Conservation (phyloP, 2,329 filamentous ascomycete species). For the Mycosphaerella sp. region DNA sequence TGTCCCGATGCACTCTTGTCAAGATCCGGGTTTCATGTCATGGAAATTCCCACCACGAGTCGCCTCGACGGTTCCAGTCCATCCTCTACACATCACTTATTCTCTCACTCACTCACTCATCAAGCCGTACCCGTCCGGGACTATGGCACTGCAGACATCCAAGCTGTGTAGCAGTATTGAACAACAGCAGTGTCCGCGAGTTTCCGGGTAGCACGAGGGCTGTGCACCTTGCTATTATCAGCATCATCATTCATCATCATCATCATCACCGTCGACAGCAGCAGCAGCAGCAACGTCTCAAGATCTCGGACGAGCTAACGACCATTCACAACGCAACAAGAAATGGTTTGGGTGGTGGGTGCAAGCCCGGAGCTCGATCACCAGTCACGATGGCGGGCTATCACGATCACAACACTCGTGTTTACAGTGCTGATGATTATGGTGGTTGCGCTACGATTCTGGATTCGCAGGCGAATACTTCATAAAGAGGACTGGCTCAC, state of each 20-base stretch:
- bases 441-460: constrained; percentile 13
- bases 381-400: constrained; percentile 14
- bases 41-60: neutral
- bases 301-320: neutral
- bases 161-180: too few species aligned
- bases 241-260: too few species aligned
- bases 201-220: too few species aligned
- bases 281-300: neutral
- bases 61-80: neutral
- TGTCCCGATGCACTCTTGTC: neutral
- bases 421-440: constrained; percentile 13
- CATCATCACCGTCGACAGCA: too few species aligned
- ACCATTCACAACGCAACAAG: neutral
- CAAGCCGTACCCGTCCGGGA: too few species aligned
- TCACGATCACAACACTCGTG: constrained; percentile 10
- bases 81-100: too few species aligned
- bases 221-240: too few species aligned
- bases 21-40: constrained; percentile 1
- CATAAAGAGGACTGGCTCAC: constrained; percentile 19
- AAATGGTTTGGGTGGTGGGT: constrained; percentile 17
- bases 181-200: too few species aligned
- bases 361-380: constrained; percentile 13
- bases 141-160: too few species aligned
- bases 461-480: constrained; percentile 13
- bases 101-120: too few species aligned